phyloP scores from a whole-genome alignment of 164 flowering plant species.

The Brasenia schreberi region DNA sequence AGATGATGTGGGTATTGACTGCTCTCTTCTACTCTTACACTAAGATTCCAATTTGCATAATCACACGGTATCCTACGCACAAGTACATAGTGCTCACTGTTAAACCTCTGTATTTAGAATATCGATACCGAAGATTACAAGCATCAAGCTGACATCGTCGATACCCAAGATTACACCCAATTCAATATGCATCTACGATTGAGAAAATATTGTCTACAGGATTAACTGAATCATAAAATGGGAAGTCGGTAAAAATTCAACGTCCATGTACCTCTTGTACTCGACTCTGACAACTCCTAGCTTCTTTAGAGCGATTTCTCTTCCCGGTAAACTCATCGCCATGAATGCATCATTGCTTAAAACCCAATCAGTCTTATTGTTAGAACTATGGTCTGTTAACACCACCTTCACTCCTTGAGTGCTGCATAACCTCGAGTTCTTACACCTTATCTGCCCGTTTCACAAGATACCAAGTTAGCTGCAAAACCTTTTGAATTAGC shows the following conservation, averaged over 20 bases:
- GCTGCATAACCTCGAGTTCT: conserved; percentile 36
- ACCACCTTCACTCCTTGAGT: conserved; percentile 39
- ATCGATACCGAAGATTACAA: too few species aligned
- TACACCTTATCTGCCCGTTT: conserved; percentile 63
- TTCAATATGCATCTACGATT: neutral
- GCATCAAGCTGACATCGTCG: neutral
- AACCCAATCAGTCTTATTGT: conserved; percentile 57
- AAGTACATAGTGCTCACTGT: neutral
- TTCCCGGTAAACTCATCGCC: conserved; percentile 58
- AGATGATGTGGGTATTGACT: conserved; percentile 63
- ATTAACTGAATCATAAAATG: neutral
- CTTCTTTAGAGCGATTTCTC: conserved; percentile 27
- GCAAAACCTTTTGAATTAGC: neutral
- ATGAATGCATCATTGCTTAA: conserved; percentile 55
- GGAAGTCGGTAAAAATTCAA: neutral
- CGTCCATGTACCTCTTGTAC: conserved; percentile 48
- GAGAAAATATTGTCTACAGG: neutral
- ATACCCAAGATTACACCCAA: too few species aligned
- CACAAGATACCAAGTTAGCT: neutral
- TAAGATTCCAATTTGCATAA: conserved; percentile 53
- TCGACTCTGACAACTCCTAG: conserved; percentile 57
- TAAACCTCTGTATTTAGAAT: neutral
- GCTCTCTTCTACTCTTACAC: conserved; percentile 60
- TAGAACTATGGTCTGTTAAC: conserved; percentile 47
- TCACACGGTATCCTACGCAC: conserved; percentile 62